Conservation (phyloP, 1,284 basidiomycete species). For the Volvariella volvacea region DNA sequence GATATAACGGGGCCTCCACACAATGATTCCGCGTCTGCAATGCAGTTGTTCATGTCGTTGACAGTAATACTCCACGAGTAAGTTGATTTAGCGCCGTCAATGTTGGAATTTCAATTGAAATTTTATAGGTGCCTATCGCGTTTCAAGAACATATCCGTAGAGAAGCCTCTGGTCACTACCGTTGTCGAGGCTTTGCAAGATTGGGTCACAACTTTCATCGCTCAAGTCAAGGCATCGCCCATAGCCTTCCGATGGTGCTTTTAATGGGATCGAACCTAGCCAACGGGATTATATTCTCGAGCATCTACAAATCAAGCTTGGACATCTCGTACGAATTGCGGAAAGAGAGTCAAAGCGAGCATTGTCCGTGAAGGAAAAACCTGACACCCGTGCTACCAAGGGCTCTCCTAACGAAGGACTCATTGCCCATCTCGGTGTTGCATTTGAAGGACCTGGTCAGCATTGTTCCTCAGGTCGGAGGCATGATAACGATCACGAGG, state of each 20-base stretch:
- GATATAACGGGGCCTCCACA: conserved; percentile 22
- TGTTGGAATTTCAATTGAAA: conserved; percentile 1
- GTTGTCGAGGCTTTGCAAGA: conserved; percentile 34
- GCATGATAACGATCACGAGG: conserved; percentile 58
- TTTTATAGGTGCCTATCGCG: conserved; percentile 47
- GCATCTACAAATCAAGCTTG: conserved; percentile 31
- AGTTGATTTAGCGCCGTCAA: neutral
- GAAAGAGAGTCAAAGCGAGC: conserved; percentile 31
- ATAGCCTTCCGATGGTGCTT: conserved; percentile 26
- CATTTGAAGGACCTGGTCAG: conserved; percentile 50
- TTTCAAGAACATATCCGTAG: conserved; percentile 47
- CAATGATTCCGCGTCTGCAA: conserved; percentile 22
- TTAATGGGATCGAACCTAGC: conserved; percentile 28
- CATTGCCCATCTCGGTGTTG: conserved; percentile 30
- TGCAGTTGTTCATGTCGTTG: conserved; percentile 41
- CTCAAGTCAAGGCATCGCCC: conserved; percentile 24
- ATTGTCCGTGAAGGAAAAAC: conserved; percentile 12
- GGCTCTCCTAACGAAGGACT: conserved; percentile 19
- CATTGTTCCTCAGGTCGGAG: conserved; percentile 43
- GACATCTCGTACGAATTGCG: conserved; percentile 39
- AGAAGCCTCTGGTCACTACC: conserved; percentile 35
- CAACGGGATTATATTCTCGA: conserved; percentile 28
- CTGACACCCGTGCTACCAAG: conserved; percentile 3
- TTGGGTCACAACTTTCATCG: conserved; percentile 44
- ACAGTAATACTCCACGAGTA: conserved; percentile 48